Base-by-base conservation (phyloP, 2,329 filamentous ascomycete genomes). In the Eutypella sp. region DNA sequence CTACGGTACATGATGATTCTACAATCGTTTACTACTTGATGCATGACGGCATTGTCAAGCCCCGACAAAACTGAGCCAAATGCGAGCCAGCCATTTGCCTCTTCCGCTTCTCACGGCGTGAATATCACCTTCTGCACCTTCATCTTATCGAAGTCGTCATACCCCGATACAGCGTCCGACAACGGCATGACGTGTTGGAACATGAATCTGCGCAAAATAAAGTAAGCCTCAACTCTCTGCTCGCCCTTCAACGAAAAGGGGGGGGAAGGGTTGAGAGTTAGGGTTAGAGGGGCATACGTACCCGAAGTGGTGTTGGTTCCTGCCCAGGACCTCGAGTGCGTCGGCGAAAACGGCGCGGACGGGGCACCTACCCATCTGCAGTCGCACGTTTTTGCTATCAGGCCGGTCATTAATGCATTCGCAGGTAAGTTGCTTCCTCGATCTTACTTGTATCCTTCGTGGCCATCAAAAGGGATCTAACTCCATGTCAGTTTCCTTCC, bases 1-100 rank as follows among this genome's bases (percentile, higher is more conserved):
- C 85, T 15, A 86, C 84, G 3, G 70, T 89, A 40, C 84, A 89
- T 60, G 81, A 86, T 57, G 88, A 93, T 66, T 91, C 87, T 53
- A 92, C 88, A 0, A 76, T 93, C 16, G 85, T 89, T 34, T 93
- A 92, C 67, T 93, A 93, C 61, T 76, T 91, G 51, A 80, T 92
- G 63, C 87, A 92, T 58, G 87, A 92, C 64, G 88, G 87, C n/a
- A 82, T 91, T 52, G 86, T 92, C 44, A 93, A 92, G 71, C 88
- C 88, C 20, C 75, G 88, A 47, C 88, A 92, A 64, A 93, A 93
- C 63, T 92, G 69, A 76, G 31, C n/a, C n/a, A n/a, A n/a, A n/a
- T n/a, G n/a, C n/a, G n/a, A n/a, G n/a, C n/a, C n/a, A n/a, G n/a
- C n/a, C n/a, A n/a, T n/a, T n/a, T n/a, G n/a, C n/a, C n/a, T 19